Evolutionary conservation across 225 moss, liverwort and hornwort genomes (phyloP).

Genomic region (Bryoerythrophyllum caledonicum): DNA sequence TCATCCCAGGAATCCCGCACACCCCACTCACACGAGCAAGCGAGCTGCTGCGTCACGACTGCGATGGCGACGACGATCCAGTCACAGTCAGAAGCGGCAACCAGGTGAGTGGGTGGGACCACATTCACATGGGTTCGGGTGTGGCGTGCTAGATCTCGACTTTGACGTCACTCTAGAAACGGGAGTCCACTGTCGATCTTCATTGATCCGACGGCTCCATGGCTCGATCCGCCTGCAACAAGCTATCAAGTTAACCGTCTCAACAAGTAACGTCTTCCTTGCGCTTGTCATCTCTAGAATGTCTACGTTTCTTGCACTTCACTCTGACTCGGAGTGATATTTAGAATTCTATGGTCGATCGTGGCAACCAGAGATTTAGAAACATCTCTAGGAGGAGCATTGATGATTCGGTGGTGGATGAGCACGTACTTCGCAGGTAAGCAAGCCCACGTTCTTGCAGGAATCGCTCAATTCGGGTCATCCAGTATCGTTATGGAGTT

Average conservation of each 20-base stretch:
- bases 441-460: not conserved
- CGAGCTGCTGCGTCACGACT: too few relatives aligned
- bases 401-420: not conserved
- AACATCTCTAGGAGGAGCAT: not conserved
- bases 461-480: too few relatives aligned
- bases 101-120: too few relatives aligned
- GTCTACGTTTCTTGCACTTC: constrained; percentile 8
- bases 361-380: not conserved
- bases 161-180: constrained; percentile 15
- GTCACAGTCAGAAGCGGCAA: too few relatives aligned
- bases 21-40: too few relatives aligned
- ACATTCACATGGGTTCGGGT: constrained; percentile 6
- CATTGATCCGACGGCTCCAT: constrained; percentile 20
- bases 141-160: not conserved
- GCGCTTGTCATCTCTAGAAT: not conserved
- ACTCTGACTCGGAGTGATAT: constrained; percentile 11
- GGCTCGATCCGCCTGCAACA: constrained; percentile 17
- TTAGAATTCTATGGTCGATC: not conserved
- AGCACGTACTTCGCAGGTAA: not conserved
- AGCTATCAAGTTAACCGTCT: not conserved
- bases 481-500: not conserved
- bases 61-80: too few relatives aligned
- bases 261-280: constrained; percentile 9
- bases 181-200: not conserved
- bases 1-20: too few relatives aligned